phyloP scores from a whole-genome alignment of 345 rosid genomes.

The Murraya paniculata region DNA sequence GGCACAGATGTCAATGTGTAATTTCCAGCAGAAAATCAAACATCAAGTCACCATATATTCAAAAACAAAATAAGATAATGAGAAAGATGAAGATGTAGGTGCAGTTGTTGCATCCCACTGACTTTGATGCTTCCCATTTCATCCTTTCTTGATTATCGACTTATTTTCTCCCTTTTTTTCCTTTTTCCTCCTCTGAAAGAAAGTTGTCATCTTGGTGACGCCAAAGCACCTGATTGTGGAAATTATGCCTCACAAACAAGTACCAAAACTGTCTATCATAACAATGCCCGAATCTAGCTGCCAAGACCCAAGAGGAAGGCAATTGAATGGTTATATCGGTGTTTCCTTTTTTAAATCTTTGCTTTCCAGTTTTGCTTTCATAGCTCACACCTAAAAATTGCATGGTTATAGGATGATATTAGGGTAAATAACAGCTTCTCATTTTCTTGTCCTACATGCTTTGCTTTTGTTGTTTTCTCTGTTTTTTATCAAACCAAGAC shows the following conservation, averaged over 20 bases:
- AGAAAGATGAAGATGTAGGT: background rate
- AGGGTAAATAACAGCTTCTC: background rate
- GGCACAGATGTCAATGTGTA: background rate
- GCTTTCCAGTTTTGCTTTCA: conserved; percentile 12
- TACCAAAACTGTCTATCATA: background rate
- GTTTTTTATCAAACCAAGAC: background rate
- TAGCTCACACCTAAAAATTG: conserved; percentile 5
- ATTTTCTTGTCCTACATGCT: background rate
- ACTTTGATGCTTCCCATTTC: background rate
- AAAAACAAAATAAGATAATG: background rate
- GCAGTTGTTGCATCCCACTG: background rate
- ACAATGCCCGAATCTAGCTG: background rate
- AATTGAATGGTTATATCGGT: conserved; percentile 11
- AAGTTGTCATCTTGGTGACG: background rate
- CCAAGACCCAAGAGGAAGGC: background rate
- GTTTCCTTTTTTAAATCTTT: conserved; percentile 3
- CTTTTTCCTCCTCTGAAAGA: background rate
- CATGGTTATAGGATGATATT: background rate
- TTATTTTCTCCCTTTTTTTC: background rate
- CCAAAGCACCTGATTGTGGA: background rate
- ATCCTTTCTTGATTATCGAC: background rate
- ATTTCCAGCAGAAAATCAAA: background rate
- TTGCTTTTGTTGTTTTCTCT: background rate
- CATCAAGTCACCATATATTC: background rate
- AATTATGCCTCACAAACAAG: background rate